phyloP scores from a whole-genome alignment of 495 filamentous ascomycete genomes.

The Neurospora terricola region DNA sequence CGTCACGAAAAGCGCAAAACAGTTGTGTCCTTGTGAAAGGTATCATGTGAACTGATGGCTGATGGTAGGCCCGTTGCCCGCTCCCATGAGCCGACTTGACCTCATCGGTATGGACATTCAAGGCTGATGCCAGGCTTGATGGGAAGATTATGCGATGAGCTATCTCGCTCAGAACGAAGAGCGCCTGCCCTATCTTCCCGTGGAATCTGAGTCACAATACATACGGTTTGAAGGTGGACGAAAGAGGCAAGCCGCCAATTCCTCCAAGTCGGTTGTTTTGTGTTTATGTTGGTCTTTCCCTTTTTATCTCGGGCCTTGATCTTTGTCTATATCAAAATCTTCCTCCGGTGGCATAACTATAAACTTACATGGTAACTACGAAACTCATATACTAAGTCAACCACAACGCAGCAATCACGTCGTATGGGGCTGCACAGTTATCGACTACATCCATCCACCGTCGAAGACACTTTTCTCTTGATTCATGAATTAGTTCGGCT shows the following conservation, averaged over 20 bases:
- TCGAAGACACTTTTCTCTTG: neutral
- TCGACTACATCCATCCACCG: neutral
- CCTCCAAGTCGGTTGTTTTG: neutral
- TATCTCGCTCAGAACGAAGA: neutral
- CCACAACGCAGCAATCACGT: neutral
- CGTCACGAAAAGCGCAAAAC: neutral
- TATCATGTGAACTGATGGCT: neutral
- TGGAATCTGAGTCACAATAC: neutral
- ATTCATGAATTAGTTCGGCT: neutral
- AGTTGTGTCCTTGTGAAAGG: neutral
- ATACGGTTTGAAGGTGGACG: neutral
- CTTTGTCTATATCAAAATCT: neutral
- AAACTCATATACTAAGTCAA: too few relatives aligned
- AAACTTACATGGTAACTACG: too few relatives aligned
- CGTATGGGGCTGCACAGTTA: neutral
- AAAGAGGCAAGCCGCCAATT: neutral
- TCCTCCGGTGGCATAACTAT: neutral
- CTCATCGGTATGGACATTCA: neutral
- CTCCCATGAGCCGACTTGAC: neutral
- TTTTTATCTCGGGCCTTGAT: neutral
- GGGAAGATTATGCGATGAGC: neutral
- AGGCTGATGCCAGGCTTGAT: neutral
- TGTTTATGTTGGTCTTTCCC: neutral
- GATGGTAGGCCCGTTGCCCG: neutral
- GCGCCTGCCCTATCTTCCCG: neutral